Evolutionary conservation across 805 yeast genomes (phyloP).

Genomic region (Starmerella bombicola): DNA sequence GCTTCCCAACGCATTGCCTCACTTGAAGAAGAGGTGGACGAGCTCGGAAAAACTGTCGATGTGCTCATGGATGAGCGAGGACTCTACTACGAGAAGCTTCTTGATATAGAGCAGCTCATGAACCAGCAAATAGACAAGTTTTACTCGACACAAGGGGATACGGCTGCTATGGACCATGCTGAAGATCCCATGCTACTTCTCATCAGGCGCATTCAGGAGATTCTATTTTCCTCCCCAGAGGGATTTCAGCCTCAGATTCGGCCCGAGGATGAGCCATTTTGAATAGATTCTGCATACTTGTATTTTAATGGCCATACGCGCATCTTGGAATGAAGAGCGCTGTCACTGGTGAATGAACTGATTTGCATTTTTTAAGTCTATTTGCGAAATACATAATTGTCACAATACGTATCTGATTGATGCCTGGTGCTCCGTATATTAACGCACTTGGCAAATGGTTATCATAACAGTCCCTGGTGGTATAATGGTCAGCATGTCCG

Average conservation of each 20-base stretch:
- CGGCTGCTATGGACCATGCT: constrained; percentile 20
- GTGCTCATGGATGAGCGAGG: constrained; percentile 63
- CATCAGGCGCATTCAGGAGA: constrained; percentile 55
- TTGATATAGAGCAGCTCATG: constrained; percentile 74
- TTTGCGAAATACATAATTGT: no score
- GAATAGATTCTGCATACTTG: neutral
- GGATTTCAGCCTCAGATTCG: constrained; percentile 53
- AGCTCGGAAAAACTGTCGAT: constrained; percentile 42
- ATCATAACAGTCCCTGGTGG: constrained; percentile 15
- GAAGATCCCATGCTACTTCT: constrained; percentile 27
- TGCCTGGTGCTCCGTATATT: no score
- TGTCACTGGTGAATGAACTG: no score
- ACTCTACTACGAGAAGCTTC: constrained; percentile 76
- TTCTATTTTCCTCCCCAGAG: constrained; percentile 69
- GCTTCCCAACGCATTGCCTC: constrained; percentile 1
- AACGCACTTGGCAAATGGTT: no score
- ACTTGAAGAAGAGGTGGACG: constrained; percentile 34
- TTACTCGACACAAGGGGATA: constrained; percentile 32
- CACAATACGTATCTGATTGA: no score
- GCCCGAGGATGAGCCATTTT: constrained; percentile 22
- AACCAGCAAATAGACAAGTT: constrained; percentile 48
- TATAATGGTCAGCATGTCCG: constrained; percentile 21
- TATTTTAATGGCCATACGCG: no score
- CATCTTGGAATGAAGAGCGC: no score
- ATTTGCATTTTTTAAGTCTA: no score